phyloP scores from a whole-genome alignment of 108 stramenopile genomes.

The Pseudonitzschia delicatissima region DNA sequence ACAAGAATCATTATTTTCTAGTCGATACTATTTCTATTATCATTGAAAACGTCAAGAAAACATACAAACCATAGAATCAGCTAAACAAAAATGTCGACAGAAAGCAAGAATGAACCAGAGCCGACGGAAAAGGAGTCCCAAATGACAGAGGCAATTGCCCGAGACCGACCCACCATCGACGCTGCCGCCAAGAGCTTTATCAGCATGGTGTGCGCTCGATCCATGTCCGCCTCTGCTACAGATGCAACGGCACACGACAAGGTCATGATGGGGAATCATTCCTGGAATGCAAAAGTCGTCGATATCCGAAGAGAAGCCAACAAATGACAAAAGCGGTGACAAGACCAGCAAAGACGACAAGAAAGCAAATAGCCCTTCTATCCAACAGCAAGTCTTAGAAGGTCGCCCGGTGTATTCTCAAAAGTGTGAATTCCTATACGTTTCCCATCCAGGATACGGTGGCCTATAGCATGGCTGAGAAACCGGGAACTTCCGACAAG shows the following conservation, averaged over 20 bases:
- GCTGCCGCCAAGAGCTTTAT: constrained; percentile 35
- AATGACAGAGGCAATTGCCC: constrained; percentile 21
- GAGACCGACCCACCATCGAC: constrained; percentile 44
- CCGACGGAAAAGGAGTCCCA: constrained; percentile 21
- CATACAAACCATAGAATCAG: no score
- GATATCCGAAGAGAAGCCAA: neutral
- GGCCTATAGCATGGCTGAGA: constrained; percentile 11
- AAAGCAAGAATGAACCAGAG: constrained; percentile 4
- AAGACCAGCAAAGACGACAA: neutral
- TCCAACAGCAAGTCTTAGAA: constrained; percentile 17
- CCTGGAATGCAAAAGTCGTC: neutral
- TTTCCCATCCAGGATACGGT: constrained; percentile 31
- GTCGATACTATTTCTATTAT: no score
- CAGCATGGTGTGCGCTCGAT: constrained; percentile 27
- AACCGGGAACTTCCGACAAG: constrained; percentile 9
- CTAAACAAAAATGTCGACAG: no score
- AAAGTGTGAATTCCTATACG: constrained; percentile 18
- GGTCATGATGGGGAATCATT: constrained; percentile 14
- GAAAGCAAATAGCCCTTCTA: neutral
- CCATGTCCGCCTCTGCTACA: constrained; percentile 12
- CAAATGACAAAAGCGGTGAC: neutral
- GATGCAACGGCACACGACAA: constrained; percentile 4
- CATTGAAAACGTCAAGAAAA: no score
- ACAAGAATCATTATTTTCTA: no score
- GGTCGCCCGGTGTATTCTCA: neutral